A percentile compares a stretch with the other conserved stretches of the same genome.
Evolutionary conservation across 306 rosid species (phyloP).

Genomic region (Fragaria iinumae): DNA sequence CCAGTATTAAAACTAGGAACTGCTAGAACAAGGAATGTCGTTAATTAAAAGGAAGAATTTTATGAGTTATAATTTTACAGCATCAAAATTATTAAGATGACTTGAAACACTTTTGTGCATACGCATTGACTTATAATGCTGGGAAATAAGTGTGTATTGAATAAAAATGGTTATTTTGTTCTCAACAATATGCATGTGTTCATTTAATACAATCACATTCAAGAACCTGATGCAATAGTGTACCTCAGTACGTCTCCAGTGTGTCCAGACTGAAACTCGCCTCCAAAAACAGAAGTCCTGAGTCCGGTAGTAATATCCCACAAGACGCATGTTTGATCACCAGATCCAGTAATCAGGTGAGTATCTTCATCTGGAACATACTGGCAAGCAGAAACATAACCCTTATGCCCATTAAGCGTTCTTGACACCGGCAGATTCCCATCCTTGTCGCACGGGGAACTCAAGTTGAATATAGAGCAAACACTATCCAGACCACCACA

Average conservation of each 20-base stretch:
- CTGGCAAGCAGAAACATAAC: conserved; percentile 91
- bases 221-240: neutral
- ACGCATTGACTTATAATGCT: conserved; percentile 21
- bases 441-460: conserved; percentile 75
- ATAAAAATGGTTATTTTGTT: neutral
- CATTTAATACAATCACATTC: neutral
- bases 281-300: conserved; percentile 91
- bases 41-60: neutral
- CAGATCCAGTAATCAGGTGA: conserved; percentile 87
- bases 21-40: neutral
- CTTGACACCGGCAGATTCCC: conserved; percentile 68
- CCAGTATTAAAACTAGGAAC: neutral
- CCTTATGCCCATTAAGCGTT: conserved; percentile 87
- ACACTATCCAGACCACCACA: conserved; percentile 97
- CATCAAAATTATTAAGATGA: neutral
- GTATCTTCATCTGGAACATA: conserved; percentile 93
- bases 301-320: conserved; percentile 98
- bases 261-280: conserved; percentile 99
- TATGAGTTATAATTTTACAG: neutral
- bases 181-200: neutral
- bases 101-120: neutral
- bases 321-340: conserved; percentile 90
- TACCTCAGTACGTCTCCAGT: conserved; percentile 90
- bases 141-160: neutral
- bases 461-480: conserved; percentile 92